Base-by-base conservation (phyloP, 495 filamentous ascomycete genomes). In the Podospora didyma region DNA sequence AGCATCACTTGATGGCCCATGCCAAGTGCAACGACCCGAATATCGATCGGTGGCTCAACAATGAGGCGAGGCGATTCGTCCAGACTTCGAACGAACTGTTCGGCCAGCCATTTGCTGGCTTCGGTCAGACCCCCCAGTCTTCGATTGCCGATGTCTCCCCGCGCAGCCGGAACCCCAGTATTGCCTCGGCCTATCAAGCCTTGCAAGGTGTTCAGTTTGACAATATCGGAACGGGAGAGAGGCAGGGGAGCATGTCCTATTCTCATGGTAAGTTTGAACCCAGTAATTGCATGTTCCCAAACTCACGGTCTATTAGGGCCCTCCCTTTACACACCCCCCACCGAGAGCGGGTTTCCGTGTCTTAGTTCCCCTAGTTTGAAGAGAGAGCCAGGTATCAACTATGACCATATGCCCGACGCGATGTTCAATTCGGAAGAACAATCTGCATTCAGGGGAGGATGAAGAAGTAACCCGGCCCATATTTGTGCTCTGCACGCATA, bases 1-100 rank as follows among this genome's bases (percentile, higher is more conserved):
- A 86, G 56, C 77, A 80, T 17, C 71, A 81, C 56, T 72, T 88
- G 26, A 74, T 86, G 68, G 69, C 71, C 23, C 86, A 88, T 62
- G 78, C 81, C 23, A 73, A 75, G 48, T 89, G 86, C 62, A 76
- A 76, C 23, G 78, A 86, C 53, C 54, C 68, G 14, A 76, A 75
- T 46, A 79, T 79, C 60, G 61, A 78, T 49, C 63, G 66, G 23
- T 79, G 75, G 73, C 66, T 79, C 24, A 67, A 74, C 56, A 74
- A 69, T 44, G 71, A 75, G 61, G 76, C 76, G 7, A 69, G 67
- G 51, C 61, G 62, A 11, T 73, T 73, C 48, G 73, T 75, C 19
- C 53, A 73, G 46, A 69, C 68, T 17, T 59, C 64, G 0, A 63
- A 64, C 47, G 65, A 68, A 41, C 45, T 59, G 9, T 72, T 71